phyloP scores from a whole-genome alignment of 2,329 filamentous ascomycete genomes.

The Paramyrothecium roridum region DNA sequence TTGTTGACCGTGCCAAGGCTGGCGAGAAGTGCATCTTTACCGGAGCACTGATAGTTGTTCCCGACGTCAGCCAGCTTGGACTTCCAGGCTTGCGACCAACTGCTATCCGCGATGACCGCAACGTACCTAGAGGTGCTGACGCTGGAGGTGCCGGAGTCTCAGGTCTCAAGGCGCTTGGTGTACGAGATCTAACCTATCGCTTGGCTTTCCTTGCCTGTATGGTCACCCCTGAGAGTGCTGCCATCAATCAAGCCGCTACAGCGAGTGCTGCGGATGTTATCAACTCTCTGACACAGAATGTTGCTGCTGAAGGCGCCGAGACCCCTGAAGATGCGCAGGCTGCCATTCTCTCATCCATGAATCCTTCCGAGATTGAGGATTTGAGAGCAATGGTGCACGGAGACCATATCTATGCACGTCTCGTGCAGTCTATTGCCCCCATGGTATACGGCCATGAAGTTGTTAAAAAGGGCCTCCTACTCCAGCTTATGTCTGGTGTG shows the following conservation, averaged over 20 bases:
- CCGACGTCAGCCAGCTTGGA: slow-evolving; percentile 91
- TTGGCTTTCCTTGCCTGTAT: slow-evolving; percentile 97
- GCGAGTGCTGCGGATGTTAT: slow-evolving; percentile 72
- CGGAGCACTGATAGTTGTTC: slow-evolving; percentile 91
- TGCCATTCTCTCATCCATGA: slow-evolving; percentile 82
- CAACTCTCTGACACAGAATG: slow-evolving; percentile 66
- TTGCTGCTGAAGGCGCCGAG: slow-evolving; percentile 63
- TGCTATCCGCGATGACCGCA: slow-evolving; percentile 78
- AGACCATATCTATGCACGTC: slow-evolving; percentile 87
- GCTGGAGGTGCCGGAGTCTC: slow-evolving; percentile 80
- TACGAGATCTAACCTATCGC: slow-evolving; percentile 90
- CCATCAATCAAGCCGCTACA: slow-evolving; percentile 70
- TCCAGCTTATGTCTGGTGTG: slow-evolving; percentile 95
- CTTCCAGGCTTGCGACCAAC: slow-evolving; percentile 82
- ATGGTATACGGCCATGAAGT: slow-evolving; percentile 98
- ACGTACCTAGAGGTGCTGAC: slow-evolving; percentile 69
- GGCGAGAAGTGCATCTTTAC: slow-evolving; percentile 99
- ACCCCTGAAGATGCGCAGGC: slow-evolving; percentile 84
- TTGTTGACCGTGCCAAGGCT: slow-evolving; percentile 95
- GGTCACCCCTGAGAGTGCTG: slow-evolving; percentile 84
- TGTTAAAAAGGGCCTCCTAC: slow-evolving; percentile 92
- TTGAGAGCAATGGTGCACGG: slow-evolving; percentile 90
- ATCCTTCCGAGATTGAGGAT: slow-evolving; percentile 83
- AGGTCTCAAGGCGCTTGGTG: slow-evolving; percentile 88
- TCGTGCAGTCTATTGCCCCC: slow-evolving; percentile 91